These are phyloP conservation scores for Schwanniomyces etchellsii DNA, from an alignment of 1,139 yeast species.

Conservation along the genomic window DNA sequence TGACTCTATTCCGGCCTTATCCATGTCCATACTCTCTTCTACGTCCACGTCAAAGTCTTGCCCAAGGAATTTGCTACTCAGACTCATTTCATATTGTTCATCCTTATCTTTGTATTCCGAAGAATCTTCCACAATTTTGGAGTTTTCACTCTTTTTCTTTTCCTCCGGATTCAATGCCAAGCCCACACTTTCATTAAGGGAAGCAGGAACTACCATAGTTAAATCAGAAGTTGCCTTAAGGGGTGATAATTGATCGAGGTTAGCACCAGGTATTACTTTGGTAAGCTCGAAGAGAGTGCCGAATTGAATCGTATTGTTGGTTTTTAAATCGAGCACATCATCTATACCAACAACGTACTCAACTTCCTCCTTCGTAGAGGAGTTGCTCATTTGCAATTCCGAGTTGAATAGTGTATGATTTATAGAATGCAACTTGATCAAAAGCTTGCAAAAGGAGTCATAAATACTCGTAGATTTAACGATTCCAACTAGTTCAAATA, in stretches of 20 bases:
- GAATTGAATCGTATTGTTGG: conserved; percentile 7
- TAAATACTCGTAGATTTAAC: conserved; percentile 28
- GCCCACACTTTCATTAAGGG: background rate
- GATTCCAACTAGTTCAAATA: conserved; percentile 30
- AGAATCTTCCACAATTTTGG: background rate
- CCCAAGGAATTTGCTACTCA: background rate
- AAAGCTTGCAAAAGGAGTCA: conserved; percentile 17
- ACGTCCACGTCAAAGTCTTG: background rate
- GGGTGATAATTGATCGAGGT: conserved; percentile 19
- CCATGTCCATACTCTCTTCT: background rate
- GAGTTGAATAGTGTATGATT: conserved; percentile 23
- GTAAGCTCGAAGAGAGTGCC: conserved; percentile 23
- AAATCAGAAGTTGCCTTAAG: conserved; percentile 29
- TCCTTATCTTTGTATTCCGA: background rate
- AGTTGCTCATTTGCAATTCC: conserved; percentile 21
- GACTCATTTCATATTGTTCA: background rate
- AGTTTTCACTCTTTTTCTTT: background rate
- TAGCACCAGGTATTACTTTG: conserved; percentile 16
- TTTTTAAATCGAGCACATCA: conserved; percentile 13
- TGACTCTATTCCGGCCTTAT: no score
- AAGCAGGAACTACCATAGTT: conserved; percentile 32
- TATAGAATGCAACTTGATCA: conserved; percentile 25
- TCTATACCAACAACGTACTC: conserved; percentile 30
- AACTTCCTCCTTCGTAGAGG: conserved; percentile 26
- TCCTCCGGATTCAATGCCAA: background rate